Conservation (phyloP, 1,139 yeast genomes). For the Saccharomyces hybrid region DNA sequence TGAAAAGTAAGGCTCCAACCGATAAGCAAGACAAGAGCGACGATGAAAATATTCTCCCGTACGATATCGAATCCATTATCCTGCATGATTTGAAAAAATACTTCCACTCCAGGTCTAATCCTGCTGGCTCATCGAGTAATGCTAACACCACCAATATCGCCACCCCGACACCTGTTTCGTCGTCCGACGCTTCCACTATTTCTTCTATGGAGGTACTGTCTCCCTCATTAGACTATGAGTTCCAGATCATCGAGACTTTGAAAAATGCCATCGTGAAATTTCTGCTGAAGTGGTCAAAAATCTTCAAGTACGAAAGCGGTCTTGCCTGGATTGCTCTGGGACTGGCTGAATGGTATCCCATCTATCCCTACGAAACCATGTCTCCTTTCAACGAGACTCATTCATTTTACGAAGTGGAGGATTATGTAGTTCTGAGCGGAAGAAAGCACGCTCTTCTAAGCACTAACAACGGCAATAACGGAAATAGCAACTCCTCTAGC, state of each 20-base stretch:
- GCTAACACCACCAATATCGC: constrained; percentile 3
- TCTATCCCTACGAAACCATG: constrained; percentile 25
- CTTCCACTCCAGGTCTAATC: constrained; percentile 19
- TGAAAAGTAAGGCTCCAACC: background rate
- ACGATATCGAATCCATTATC: constrained; percentile 20
- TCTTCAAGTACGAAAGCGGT: constrained; percentile 72
- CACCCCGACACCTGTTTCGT: background rate
- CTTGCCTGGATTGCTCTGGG: constrained; percentile 83
- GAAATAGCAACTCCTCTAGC: background rate
- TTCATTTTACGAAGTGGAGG: constrained; percentile 13
- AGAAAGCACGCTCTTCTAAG: constrained; percentile 17
- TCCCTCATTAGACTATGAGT: constrained; percentile 33
- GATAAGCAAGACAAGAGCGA: constrained; percentile 1
- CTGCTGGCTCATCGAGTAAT: constrained; percentile 10
- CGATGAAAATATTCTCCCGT: constrained; percentile 8
- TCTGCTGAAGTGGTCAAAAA: constrained; percentile 67
- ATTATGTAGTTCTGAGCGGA: constrained; percentile 22
- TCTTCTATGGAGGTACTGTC: constrained; percentile 11
- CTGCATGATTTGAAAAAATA: constrained; percentile 28
- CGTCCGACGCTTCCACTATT: constrained; percentile 9
- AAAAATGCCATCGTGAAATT: constrained; percentile 59
- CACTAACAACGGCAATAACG: constrained; percentile 1
- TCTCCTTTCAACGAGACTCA: background rate
- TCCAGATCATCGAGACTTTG: constrained; percentile 47
- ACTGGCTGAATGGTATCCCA: constrained; percentile 75